Evolutionary conservation across 495 filamentous ascomycete species (phyloP).

Genomic region (Parmelia sp.): DNA sequence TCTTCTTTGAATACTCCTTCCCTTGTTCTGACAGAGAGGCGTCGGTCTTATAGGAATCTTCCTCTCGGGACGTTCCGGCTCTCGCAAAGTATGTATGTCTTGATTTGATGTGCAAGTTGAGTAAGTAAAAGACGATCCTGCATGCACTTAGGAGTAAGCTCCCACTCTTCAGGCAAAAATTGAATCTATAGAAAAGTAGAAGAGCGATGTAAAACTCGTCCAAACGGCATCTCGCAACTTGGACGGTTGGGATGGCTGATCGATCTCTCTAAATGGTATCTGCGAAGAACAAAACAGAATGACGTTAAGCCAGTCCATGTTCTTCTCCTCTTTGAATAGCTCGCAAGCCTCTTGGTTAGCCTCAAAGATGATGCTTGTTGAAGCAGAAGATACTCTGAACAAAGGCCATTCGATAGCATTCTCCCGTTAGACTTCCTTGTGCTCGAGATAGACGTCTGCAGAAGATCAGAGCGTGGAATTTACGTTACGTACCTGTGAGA

Average conservation of each 20-base stretch:
- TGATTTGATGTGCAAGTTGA: constrained; percentile 94
- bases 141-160: background rate
- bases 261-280: background rate
- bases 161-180: background rate
- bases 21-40: constrained; percentile 77
- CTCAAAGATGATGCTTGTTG: background rate
- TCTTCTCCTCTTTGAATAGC: background rate
- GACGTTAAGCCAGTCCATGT: background rate
- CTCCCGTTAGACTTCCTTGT: background rate
- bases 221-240: background rate
- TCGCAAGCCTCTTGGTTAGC: background rate
- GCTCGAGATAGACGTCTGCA: background rate
- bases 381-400: background rate
- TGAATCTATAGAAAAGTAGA: background rate
- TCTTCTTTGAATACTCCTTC: constrained; percentile 75
- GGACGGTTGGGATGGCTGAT: background rate
- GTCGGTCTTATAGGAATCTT: constrained; percentile 87
- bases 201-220: background rate
- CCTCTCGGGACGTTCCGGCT: constrained; percentile 62
- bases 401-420: background rate
- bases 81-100: constrained; percentile 90
- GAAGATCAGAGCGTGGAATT: background rate
- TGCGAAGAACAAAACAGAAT: background rate
- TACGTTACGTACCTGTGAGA: constrained; percentile 55
- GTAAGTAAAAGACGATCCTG: constrained; percentile 87